Evolutionary conservation across 352 stramenopile genomes (phyloP).

Genomic region (Phytopythium boreale): DNA sequence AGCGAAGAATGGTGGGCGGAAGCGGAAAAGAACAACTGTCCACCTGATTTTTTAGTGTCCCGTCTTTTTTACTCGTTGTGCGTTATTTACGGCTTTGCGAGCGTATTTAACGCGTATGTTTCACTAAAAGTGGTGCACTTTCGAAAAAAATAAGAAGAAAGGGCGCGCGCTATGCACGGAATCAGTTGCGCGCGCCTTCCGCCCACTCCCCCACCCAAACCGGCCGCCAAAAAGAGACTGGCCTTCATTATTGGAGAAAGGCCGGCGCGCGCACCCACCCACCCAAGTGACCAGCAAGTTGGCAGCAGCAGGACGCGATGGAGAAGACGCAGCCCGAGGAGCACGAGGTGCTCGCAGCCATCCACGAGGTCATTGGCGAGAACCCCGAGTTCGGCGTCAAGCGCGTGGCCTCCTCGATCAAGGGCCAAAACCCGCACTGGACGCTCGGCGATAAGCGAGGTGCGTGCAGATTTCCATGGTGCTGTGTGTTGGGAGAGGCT

Average conservation of each 20-base stretch:
- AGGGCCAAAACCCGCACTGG: conserved; percentile 68
- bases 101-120: neutral
- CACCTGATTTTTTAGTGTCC: conserved; percentile 2
- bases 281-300: neutral
- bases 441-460: conserved; percentile 67
- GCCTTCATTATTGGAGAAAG: conserved; percentile 4
- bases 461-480: conserved; percentile 16
- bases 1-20: neutral
- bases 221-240: neutral
- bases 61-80: neutral
- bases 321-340: conserved; percentile 60
- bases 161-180: neutral
- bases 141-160: conserved; percentile 7
- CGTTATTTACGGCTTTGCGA: neutral
- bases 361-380: conserved; percentile 46
- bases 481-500: neutral
- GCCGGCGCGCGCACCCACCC: neutral
- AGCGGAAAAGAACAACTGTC: conserved; percentile 1
- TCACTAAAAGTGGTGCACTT: neutral
- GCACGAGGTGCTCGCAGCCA: conserved; percentile 55
- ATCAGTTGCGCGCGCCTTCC: conserved; percentile 6
- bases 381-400: conserved; percentile 75
- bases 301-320: conserved; percentile 21
- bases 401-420: conserved; percentile 55
- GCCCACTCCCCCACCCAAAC: neutral